phyloP scores from a whole-genome alignment of 2,329 filamentous ascomycete genomes.

The Colletotrichum lentis region DNA sequence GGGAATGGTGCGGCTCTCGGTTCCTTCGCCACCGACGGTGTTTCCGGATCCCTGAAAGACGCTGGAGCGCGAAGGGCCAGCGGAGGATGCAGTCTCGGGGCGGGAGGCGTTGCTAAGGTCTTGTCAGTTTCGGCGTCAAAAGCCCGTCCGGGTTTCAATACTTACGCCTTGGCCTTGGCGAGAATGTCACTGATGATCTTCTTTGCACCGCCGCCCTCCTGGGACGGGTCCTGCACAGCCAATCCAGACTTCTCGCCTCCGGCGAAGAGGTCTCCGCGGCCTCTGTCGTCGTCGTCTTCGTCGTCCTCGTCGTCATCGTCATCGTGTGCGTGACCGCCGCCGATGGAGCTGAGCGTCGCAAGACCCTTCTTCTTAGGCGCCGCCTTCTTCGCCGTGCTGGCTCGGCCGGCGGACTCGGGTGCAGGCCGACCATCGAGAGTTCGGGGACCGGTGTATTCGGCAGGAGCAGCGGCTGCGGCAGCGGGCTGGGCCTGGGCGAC shows the following conservation, averaged over 20 bases:
- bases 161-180: constrained; percentile 69
- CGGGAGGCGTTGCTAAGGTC: constrained; percentile 65
- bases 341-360: constrained; percentile 66
- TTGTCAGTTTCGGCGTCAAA: not conserved
- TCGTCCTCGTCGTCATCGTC: constrained; percentile 67
- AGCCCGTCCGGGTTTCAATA: constrained; percentile 3
- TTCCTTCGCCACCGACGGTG: constrained; percentile 80
- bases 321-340: constrained; percentile 62
- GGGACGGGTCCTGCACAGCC: constrained; percentile 69
- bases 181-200: constrained; percentile 70
- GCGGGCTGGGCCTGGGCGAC: constrained; percentile 43
- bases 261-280: constrained; percentile 76
- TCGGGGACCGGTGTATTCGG: constrained; percentile 66
- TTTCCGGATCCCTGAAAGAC: constrained; percentile 76
- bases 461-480: constrained; percentile 43
- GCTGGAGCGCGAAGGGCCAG: constrained; percentile 58
- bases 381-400: constrained; percentile 49
- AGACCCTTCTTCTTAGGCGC: constrained; percentile 67
- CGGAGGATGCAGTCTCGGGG: constrained; percentile 59
- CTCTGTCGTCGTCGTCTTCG: constrained; percentile 65
- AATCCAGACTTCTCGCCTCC: constrained; percentile 85
- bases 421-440: constrained; percentile 71
- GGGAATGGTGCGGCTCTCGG: constrained; percentile 72
- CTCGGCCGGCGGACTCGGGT: constrained; percentile 46
- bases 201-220: constrained; percentile 55